phyloP scores from a whole-genome alignment of 257 asterid genomes.

The Nicotiana benthamiana region DNA sequence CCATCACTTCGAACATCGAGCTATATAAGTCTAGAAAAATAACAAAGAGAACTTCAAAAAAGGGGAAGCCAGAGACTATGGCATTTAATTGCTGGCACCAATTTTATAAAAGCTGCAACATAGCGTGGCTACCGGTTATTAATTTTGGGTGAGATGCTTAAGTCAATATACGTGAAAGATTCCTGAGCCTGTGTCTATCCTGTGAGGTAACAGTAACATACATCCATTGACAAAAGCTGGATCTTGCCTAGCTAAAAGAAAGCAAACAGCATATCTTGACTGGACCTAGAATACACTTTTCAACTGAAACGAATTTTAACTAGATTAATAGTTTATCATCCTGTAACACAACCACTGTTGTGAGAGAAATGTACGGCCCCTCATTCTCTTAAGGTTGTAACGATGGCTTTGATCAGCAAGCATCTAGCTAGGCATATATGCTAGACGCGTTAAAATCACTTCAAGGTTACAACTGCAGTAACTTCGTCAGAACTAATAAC shows the following conservation, averaged over 20 bases:
- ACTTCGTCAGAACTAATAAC: background rate
- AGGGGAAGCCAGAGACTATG: background rate
- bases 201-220: background rate
- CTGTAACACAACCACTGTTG: no score
- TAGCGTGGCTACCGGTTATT: background rate
- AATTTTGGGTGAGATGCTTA: background rate
- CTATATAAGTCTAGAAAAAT: no score
- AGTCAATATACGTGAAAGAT: no score
- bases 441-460: background rate
- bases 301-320: background rate
- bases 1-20: no score
- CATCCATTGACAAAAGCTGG: background rate
- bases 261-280: background rate
- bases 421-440: background rate
- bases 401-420: background rate
- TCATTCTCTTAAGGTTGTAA: background rate
- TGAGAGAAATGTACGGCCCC: background rate
- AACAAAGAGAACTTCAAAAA: background rate
- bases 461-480: background rate
- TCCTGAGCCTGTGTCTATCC: background rate
- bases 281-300: background rate
- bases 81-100: background rate
- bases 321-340: no score
- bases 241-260: background rate
- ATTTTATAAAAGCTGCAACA: background rate